Base-by-base conservation (phyloP, 345 rosid genomes). In the Viola odorata region DNA sequence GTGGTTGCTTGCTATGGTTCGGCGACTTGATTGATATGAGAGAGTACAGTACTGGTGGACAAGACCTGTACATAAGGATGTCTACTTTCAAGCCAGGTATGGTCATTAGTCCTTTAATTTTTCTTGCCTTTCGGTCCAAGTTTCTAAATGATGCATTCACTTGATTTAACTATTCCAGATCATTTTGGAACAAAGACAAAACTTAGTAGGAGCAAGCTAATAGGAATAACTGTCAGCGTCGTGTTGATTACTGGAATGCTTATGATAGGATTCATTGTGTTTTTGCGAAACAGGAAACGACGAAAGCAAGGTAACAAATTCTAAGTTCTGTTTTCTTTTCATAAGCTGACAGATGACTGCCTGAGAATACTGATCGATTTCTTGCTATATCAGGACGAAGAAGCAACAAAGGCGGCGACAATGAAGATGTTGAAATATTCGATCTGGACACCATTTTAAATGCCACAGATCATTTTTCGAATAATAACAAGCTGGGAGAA, bases 391-490 rank as follows among this genome's bases (percentile, higher is more conserved):
- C 32, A 23, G 32, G 32, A 23, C 32, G 32, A 23, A 23, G 32
- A 23, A 47, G 48, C 51, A 10, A 15, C 11, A 37, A 3, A 54
- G 45, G 71, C 42, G 45, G 71, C 42, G 12, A 75, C 72, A 5
- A 41, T 69, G 58, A 75, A 75, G 37, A 53, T 72, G 36, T 65
- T 50, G 32, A 23, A 38, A 7, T 66, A 6, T 67, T 73, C 53
- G 53, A 70, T 49, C 41, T 68, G 12, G n/a, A 9, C 1, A 61
- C 53, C 0, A 61, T 69, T 50, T 59, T 59, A 23, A 13, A n/a
- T 11, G 75, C 73, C 6, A 75, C 79, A 0, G 39, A 67, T 14
- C 55, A 60, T 53, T 75, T 75, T 37, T 71, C 79, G 4, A 3
- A 3, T 0, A 8, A 42, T 37, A 70, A 67, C 47, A 71, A 70